Conservation (phyloP, 2,329 filamentous ascomycete genomes). For the Fusarium piperis region DNA sequence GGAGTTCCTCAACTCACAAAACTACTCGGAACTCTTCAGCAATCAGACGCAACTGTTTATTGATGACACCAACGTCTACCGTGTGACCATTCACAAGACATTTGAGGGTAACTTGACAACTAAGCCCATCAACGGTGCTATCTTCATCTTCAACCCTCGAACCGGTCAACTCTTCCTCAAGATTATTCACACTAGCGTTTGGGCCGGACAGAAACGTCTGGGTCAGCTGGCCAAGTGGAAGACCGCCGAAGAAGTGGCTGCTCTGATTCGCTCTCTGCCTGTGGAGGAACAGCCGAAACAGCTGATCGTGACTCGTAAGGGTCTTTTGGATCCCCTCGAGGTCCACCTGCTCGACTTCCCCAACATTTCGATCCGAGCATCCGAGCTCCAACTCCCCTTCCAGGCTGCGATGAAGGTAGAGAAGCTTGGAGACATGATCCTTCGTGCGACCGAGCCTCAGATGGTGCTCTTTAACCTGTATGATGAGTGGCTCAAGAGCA, state of each 20-base stretch:
- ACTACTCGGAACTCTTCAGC: constrained; percentile 99
- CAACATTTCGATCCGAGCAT: constrained; percentile 98
- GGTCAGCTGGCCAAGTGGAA: constrained; percentile 99
- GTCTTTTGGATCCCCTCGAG: constrained; percentile 94
- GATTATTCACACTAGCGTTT: constrained; percentile 99
- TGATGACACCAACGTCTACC: constrained; percentile 98
- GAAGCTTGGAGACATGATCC: constrained; percentile 98
- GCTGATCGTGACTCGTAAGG: constrained; percentile 97
- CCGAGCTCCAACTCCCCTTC: constrained; percentile 96
- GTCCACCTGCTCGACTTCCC: constrained; percentile 98
- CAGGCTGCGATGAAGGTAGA: constrained; percentile 99
- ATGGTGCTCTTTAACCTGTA: constrained; percentile 99
- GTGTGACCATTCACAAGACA: constrained; percentile 99
- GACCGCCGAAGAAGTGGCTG: constrained; percentile 99
- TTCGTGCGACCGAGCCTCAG: constrained; percentile 97
- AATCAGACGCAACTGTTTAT: constrained; percentile 99
- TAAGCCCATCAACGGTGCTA: constrained; percentile 98
- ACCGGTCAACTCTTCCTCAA: constrained; percentile 98
- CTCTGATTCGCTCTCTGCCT: constrained; percentile 91
- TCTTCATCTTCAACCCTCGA: constrained; percentile 99
- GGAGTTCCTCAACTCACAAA: constrained; percentile 98
- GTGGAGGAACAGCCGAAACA: constrained; percentile 99
- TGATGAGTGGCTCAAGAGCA: constrained; percentile 98
- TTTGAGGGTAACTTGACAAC: constrained; percentile 99
- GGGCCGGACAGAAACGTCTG: constrained; percentile 98